phyloP scores from a whole-genome alignment of 2,329 filamentous ascomycete species.

The Sarocladiaceae sp. region DNA sequence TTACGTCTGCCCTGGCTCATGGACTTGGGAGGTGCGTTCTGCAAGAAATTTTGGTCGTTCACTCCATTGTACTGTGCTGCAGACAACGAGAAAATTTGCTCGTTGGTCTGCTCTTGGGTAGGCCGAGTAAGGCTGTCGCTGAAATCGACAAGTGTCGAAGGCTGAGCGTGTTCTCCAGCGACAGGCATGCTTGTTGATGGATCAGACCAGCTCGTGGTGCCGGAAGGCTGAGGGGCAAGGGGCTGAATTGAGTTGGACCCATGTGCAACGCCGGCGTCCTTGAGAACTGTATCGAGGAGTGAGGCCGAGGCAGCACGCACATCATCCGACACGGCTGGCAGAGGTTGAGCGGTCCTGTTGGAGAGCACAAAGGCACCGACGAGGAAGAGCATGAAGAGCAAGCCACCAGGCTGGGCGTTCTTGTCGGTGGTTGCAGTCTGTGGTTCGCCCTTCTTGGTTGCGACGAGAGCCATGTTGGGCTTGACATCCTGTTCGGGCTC shows the following conservation, averaged over 20 bases:
- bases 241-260: conserved; percentile 37
- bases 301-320: conserved; percentile 74
- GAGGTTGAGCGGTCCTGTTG: conserved; percentile 67
- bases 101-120: conserved; percentile 78
- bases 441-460: conserved; percentile 45
- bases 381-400: conserved; percentile 93
- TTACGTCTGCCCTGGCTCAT: conserved; percentile 66
- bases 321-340: conserved; percentile 76
- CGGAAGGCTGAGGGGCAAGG: conserved; percentile 49
- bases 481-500: conserved; percentile 52
- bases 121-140: conserved; percentile 68
- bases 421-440: conserved; percentile 47
- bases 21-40: conserved; percentile 39
- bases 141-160: conserved; percentile 62
- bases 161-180: conserved; percentile 29
- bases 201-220: conserved; percentile 38
- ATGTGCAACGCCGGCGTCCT: conserved; percentile 63
- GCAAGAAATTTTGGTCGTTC: conserved; percentile 60
- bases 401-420: conserved; percentile 69
- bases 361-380: conserved; percentile 95
- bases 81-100: conserved; percentile 83
- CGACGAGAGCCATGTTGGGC: conserved; percentile 51
- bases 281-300: conserved; percentile 76
- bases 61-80: conserved; percentile 85
- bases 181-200: conserved; percentile 38